Percentiles rank a stretch among this genome's conserved stretches.
Conservation (phyloP, 2,329 filamentous ascomycete species). For the Ceratocystis cubensis region DNA sequence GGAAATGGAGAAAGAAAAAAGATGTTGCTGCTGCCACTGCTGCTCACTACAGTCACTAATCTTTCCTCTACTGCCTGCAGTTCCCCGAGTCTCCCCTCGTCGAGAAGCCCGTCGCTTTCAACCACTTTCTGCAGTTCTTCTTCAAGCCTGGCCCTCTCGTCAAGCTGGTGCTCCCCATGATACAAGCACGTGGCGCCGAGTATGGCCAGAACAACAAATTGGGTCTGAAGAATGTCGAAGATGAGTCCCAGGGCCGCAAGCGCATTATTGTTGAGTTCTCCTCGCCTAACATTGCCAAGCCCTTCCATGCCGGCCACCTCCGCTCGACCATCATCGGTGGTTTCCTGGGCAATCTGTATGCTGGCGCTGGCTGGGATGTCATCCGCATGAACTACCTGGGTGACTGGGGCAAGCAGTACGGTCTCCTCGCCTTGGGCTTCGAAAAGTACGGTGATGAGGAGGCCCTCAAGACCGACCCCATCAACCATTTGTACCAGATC, state of each 20-base stretch:
- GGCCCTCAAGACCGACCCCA: constrained; percentile 57
- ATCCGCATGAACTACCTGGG: constrained; percentile 64
- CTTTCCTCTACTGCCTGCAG: constrained; percentile 28
- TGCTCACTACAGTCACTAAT: neutral
- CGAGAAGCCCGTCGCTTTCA: constrained; percentile 53
- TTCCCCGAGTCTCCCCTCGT: constrained; percentile 65
- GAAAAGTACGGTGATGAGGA: constrained; percentile 64
- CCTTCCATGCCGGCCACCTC: constrained; percentile 67
- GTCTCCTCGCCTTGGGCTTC: constrained; percentile 61
- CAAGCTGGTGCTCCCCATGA: constrained; percentile 53
- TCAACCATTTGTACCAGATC: constrained; percentile 70
- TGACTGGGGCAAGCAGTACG: constrained; percentile 71
- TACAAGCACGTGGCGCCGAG: constrained; percentile 46
- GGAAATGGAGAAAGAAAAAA: no score
- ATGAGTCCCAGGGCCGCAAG: constrained; percentile 50
- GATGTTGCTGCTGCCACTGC: no score
- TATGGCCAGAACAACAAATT: constrained; percentile 52
- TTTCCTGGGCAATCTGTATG: constrained; percentile 61
- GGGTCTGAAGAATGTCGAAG: constrained; percentile 48
- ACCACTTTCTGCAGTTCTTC: constrained; percentile 66
- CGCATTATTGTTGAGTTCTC: constrained; percentile 68
- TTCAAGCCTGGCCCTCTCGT: constrained; percentile 58
- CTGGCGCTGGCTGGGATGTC: constrained; percentile 60
- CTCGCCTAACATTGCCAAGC: constrained; percentile 77
- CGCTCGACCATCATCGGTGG: constrained; percentile 69